Conservation (phyloP, 306 rosid genomes). For the Ormosia emarginata region DNA sequence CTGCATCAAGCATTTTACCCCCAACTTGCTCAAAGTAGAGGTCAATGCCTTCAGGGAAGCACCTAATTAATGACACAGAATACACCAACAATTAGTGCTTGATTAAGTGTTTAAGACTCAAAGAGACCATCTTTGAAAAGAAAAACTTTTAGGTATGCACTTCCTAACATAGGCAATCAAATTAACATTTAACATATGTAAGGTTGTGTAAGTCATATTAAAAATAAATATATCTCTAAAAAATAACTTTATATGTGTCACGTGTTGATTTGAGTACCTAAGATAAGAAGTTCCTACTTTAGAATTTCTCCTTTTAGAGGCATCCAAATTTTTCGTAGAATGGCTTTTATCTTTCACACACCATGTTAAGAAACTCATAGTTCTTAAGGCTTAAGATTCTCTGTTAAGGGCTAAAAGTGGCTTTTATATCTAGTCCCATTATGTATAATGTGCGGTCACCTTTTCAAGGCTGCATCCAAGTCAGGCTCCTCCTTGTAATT, state of each 20-base stretch:
- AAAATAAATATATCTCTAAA: too few species aligned
- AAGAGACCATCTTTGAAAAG: background rate
- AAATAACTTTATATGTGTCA: too few species aligned
- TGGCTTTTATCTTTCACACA: background rate
- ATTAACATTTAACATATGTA: too few species aligned
- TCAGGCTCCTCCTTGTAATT: conserved; percentile 35
- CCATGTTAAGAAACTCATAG: background rate
- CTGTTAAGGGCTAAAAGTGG: background rate
- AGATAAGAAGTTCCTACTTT: too few species aligned
- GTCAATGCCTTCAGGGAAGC: conserved; percentile 34
- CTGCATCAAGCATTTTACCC: conserved; percentile 39
- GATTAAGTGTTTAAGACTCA: background rate
- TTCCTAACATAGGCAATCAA: too few species aligned
- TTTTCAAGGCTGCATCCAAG: conserved; percentile 27
- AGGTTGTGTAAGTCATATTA: background rate
- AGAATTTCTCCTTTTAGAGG: background rate
- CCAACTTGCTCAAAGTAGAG: conserved; percentile 35
- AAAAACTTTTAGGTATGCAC: too few species aligned
- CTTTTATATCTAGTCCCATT: background rate
- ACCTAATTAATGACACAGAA: conserved; percentile 12
- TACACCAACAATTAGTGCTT: background rate
- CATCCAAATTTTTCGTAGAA: background rate
- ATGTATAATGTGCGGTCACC: background rate
- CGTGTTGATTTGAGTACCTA: too few species aligned
- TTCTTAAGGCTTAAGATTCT: background rate